Evolutionary conservation across 2,329 filamentous ascomycete species (phyloP), one percentile per base, ranked within the genome.

Genomic region (Piedraia hortae): DNA sequence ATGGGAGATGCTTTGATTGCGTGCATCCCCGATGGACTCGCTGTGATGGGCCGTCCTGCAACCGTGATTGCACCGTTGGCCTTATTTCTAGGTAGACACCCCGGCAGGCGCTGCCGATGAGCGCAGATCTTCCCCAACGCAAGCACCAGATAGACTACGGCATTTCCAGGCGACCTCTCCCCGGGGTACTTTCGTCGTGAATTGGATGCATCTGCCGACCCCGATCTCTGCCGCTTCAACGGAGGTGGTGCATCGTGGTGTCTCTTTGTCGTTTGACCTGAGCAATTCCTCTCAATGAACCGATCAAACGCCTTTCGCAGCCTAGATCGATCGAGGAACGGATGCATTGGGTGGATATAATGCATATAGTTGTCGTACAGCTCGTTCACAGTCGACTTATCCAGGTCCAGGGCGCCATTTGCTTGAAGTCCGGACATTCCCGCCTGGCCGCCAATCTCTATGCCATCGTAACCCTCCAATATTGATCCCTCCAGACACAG

Each of bases 111-210:
- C 3, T 47, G 39, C 19, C 49, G 47, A 27, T 55, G 47, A 27
- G 54, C 44, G 34, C 74, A 82, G 7, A 93, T 71, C 37, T 77
- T 78, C 10, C 85, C 85, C 4, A 97, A 50, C 0, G 82, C 82
- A 24, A 93, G 54, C 1, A 90, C 63, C 3, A 82, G 54, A 2
- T 91, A 55, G 1, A 91, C 62, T 17, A 93, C 56, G 0, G 78
- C 78, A 32, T 74, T 89, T 23, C 66, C 59, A 9, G 85, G 64
- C 5, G 70, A 75, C 23, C 68, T 54, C 31, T 57, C 59, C n/a
- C n/a, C n/a, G 3, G 62, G 20, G 4, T n/a, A 12, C 6, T 3
- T 9, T 21, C 12, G 5, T 7, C 6, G 6, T 7, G 20, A 21
- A 17, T 7, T 17, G 16, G 7, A 7, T 7, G 16, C 16, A 7